These are phyloP conservation scores for Cladorrhinum sp. DNA, from an alignment of 2,329 filamentous ascomycete species.

Conservation along the genomic window DNA sequence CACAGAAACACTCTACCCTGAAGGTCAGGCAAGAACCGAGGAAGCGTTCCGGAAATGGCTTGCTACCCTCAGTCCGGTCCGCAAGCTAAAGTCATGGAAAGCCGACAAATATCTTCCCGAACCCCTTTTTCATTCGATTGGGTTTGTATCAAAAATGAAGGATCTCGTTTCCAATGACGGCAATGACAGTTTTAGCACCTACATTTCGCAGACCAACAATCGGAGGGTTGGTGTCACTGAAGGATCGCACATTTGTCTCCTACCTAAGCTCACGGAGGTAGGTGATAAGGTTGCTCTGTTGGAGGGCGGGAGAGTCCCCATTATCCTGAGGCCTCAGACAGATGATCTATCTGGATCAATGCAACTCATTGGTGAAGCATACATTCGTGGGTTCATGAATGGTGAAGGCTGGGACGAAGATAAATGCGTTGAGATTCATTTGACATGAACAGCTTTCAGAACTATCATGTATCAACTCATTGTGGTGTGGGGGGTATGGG, in stretches of 20 bases:
- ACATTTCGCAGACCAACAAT: background rate
- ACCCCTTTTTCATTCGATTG: background rate
- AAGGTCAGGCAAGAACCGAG: background rate
- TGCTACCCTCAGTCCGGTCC: background rate
- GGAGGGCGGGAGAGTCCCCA: slow-evolving; percentile 10
- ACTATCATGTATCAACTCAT: no score
- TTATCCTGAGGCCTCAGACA: slow-evolving; percentile 2
- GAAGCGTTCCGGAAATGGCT: slow-evolving; percentile 2
- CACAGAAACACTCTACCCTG: slow-evolving; percentile 3
- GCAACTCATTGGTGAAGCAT: slow-evolving; percentile 12
- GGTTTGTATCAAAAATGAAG: slow-evolving; percentile 2
- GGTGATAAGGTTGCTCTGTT: slow-evolving; percentile 11
- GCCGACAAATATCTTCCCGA: background rate
- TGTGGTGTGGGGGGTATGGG: no score
- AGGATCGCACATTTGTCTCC: slow-evolving; percentile 4
- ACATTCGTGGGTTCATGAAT: slow-evolving; percentile 13
- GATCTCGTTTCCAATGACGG: background rate
- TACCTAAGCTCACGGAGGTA: slow-evolving; percentile 7
- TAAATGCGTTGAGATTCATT: slow-evolving; percentile 6
- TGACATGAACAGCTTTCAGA: background rate
- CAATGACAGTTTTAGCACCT: background rate
- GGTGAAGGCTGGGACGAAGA: slow-evolving; percentile 7
- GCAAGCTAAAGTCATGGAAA: slow-evolving; percentile 2
- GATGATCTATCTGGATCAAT: background rate
- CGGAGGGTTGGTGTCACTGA: slow-evolving; percentile 1